Evolutionary conservation across 2,329 filamentous ascomycete species (phyloP).

Genomic region (Stagonosporopsis vannaccii): DNA sequence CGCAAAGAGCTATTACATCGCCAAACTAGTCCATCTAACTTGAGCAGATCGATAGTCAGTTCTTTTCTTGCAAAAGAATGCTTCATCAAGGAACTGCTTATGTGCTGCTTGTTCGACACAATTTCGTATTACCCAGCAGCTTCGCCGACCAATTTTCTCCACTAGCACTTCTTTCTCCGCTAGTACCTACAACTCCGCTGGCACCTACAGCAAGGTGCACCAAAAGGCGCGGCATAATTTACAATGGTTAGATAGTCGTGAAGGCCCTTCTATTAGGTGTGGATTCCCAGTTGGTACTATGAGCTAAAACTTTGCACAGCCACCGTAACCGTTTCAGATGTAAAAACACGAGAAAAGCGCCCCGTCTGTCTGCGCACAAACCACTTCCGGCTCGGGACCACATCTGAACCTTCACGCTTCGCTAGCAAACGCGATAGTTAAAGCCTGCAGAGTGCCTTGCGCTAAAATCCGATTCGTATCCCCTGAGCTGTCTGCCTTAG

Average conservation of each 20-base stretch:
- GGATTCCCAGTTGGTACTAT: background rate
- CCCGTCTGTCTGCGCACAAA: background rate
- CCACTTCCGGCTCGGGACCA: background rate
- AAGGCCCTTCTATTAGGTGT: background rate
- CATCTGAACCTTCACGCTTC: background rate
- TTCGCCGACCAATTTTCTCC: too few species aligned
- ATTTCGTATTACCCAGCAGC: too few species aligned
- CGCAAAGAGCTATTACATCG: too few species aligned
- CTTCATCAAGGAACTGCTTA: background rate
- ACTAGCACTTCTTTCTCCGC: too few species aligned
- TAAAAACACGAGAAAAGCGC: background rate
- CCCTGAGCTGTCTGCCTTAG: slow-evolving; percentile 1
- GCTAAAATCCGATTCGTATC: background rate
- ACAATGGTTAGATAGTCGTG: background rate
- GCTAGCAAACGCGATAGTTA: background rate
- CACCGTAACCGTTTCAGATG: background rate
- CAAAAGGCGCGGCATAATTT: background rate
- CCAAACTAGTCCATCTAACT: too few species aligned
- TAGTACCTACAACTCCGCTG: background rate
- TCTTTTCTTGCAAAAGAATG: too few species aligned
- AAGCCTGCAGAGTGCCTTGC: background rate
- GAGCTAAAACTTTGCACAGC: background rate
- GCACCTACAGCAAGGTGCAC: background rate
- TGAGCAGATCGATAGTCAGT: too few species aligned
- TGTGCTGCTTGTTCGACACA: background rate